A percentile compares a stretch with the other conserved stretches of the same genome.
Evolutionary conservation across 768 basidiomycete species (phyloP).

Genomic region (Royoungia palumana): DNA sequence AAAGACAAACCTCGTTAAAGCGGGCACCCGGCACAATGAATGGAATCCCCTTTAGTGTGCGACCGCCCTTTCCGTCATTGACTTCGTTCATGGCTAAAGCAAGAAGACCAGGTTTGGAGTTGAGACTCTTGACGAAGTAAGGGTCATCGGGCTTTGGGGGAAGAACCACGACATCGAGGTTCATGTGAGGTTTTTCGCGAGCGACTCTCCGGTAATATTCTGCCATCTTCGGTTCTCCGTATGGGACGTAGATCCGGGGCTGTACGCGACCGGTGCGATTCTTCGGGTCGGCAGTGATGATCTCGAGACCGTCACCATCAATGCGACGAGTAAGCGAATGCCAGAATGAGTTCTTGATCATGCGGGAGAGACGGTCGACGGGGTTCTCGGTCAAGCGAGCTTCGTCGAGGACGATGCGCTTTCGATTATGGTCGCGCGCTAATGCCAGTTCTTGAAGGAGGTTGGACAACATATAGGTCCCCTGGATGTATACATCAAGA

Average conservation of each 20-base stretch:
- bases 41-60: constrained; percentile 87
- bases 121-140: constrained; percentile 85
- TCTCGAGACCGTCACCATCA: constrained; percentile 95
- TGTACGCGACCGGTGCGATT: constrained; percentile 88
- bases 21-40: constrained; percentile 97
- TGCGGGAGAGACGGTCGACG: constrained; percentile 91
- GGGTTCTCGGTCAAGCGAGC: constrained; percentile 97
- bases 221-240: constrained; percentile 90
- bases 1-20: constrained; percentile 78
- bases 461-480: constrained; percentile 99
- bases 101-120: constrained; percentile 89
- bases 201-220: constrained; percentile 94
- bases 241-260: constrained; percentile 92
- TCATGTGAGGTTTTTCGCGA: constrained; percentile 87
- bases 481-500: constrained; percentile 43
- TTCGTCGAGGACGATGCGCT: constrained; percentile 98
- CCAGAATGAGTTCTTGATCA: constrained; percentile 99
- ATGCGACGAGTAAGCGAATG: constrained; percentile 94
- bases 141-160: constrained; percentile 87
- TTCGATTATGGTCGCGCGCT: constrained; percentile 90
- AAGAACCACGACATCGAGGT: constrained; percentile 87
- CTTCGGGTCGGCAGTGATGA: constrained; percentile 97
- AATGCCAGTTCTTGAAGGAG: constrained; percentile 97
- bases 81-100: constrained; percentile 95
- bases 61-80: constrained; percentile 73